Base-by-base conservation (phyloP, 2,329 filamentous ascomycete genomes). In the Sporothrix mexicana region DNA sequence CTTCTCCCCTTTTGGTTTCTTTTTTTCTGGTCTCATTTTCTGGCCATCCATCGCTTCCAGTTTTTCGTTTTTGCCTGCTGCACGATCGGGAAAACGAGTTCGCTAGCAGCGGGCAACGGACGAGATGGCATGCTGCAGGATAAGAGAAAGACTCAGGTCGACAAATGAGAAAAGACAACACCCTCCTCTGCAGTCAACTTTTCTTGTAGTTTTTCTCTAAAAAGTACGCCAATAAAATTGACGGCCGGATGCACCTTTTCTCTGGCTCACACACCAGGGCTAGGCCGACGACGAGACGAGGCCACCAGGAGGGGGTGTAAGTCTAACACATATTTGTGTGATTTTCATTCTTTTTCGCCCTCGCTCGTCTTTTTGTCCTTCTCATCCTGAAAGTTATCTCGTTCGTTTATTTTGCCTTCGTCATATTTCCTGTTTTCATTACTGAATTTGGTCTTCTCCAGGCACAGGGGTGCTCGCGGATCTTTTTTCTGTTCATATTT, bases 391-490 rank as follows among this genome's bases (percentile, higher is more conserved):
- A 8, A 5, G 62, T 15, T 64, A n/a, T 25, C 25, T 45, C 45
- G 30, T 36, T 53, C 23, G 5, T 49, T 45, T 20, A 45, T 20
- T 45, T 13, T 66, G 3, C n/a, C 17, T 43, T 64, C 59, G 59
- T 64, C 62, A 49, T 47, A 47, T 66, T 66, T 66, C 62, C 43
- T 66, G 45, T 10, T n/a, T 49, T 66, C 5, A 13, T 61, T 15
- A 15, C 25, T 17, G 55, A 25, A 25, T 36, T 8, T 36, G 55
- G 55, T 25, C 25, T 30, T 36, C 30, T 36, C 30, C 30, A 7
- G 30, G 30, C 30, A 36, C 30, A 36, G 7, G 30, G 30, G 30
- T 36, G 7, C 6, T 30, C 9, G 5, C 43, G 43, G 43, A 9
- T 23, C 2, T 13, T n/a, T 64, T 20, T n/a, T 9, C 6, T 59